Base-by-base conservation (phyloP, 2,329 filamentous ascomycete genomes). In the Fusarium sp. region DNA sequence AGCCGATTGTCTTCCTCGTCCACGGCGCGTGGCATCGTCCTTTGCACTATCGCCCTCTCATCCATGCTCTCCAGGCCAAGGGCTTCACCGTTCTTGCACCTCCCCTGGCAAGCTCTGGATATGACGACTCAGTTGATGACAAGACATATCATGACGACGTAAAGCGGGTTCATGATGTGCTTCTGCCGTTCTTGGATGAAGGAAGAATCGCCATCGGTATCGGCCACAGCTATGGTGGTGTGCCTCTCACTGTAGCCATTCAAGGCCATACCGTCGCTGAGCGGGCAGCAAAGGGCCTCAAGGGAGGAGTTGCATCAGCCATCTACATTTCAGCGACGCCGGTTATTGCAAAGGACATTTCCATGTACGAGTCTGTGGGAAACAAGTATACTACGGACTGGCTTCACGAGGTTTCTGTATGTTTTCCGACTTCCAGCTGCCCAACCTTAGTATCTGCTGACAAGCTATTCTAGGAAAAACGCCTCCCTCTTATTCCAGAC, bases 1-100 rank as follows among this genome's bases (percentile, higher is more conserved):
- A 71, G 6, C 70, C 67, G 9, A 42, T 71, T 1, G 11, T 76
- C 5, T 56, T 75, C 3, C 14, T 76, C 1, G 47, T 69, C 1
- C 72, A 73, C 14, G 74, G 74, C n/a, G 72, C 72, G 4, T 75
- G 72, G 74, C 69, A 76, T 16, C 67, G 40, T 3, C 69, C 74
- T 2, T 10, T 68, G 16, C 74, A 76, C 10, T 76, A 71, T n/a
- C 63, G 54, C 2, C 13, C 20, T 7, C 58, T 76, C 3, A 68
- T 76, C 10, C 5, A 69, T 31, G 45, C 50, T 2, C 63, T 76
- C 2, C 54, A 62, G 5, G 27, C 34, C 1, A 34, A 68, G 4
- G 67, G 52, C 4, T 67, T 71, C 35, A 71, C 62, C 5, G 62
- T 69, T 4, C 22, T 75, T 1, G 54, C 52, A 0, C 74, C 71